Evolutionary conservation across 352 stramenopile genomes (phyloP).

Genomic region (Phytopythium vexans): DNA sequence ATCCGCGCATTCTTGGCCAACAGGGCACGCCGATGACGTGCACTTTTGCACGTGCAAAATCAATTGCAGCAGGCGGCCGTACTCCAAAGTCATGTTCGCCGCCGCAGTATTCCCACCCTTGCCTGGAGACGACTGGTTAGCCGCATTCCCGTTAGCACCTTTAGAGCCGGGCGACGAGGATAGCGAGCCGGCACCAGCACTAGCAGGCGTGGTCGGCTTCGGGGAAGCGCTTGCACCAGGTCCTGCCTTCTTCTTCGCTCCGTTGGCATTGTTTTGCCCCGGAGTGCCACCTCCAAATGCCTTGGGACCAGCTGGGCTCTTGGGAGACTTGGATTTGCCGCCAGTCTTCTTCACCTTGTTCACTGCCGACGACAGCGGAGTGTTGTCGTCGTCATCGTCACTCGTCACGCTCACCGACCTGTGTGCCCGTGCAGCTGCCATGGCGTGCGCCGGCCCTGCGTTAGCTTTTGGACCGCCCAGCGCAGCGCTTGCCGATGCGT

Average conservation of each 20-base stretch:
- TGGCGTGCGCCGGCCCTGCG: conserved; percentile 20
- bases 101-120: conserved; percentile 37
- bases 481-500: conserved; percentile 39
- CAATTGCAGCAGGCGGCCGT: conserved; percentile 78
- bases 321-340: conserved; percentile 59
- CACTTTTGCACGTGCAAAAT: conserved; percentile 87
- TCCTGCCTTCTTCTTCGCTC: conserved; percentile 26
- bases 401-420: conserved; percentile 20
- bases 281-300: not conserved
- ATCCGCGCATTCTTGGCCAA: conserved; percentile 75
- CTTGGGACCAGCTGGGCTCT: conserved; percentile 25
- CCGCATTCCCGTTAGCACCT: conserved; percentile 1
- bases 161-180: conserved; percentile 10
- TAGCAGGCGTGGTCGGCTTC: conserved; percentile 11
- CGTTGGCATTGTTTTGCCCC: not conserved
- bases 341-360: conserved; percentile 60
- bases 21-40: conserved; percentile 45
- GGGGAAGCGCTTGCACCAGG: conserved; percentile 11
- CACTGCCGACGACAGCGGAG: conserved; percentile 60
- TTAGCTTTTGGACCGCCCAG: conserved; percentile 29
- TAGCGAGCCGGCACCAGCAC: conserved; percentile 4
- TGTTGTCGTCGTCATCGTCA: conserved; percentile 75
- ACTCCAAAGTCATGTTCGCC: conserved; percentile 76
- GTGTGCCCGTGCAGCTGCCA: conserved; percentile 1
- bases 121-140: conserved; percentile 11